Percentiles rank a stretch among this genome's conserved stretches.
Conservation (phyloP, 441 rosid genomes). For the Pelargonium citronellum region DNA sequence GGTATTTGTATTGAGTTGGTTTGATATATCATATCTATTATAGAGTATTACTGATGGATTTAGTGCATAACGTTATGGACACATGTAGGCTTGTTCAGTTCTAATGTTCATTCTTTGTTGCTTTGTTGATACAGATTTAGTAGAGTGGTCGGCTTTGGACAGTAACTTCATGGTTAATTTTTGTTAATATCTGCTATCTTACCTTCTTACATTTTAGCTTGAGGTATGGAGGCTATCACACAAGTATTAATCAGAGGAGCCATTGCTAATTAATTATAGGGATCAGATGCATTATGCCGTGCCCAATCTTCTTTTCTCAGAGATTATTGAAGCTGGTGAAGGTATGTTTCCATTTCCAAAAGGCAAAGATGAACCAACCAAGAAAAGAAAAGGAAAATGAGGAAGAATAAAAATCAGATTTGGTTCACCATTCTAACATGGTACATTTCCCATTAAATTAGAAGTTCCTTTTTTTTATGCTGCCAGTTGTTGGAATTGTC, state of each 20-base stretch:
- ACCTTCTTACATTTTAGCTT: slow-evolving; percentile 31
- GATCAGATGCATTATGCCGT: slow-evolving; percentile 22
- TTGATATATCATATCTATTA: slow-evolving; percentile 14
- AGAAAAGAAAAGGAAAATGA: slow-evolving; percentile 1
- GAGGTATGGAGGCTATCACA: slow-evolving; percentile 32
- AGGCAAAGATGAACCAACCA: background rate
- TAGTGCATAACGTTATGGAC: slow-evolving; percentile 18
- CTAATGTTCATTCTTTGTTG: slow-evolving; percentile 32
- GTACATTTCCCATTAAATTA: background rate
- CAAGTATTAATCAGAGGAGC: slow-evolving; percentile 26
- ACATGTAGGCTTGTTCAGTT: slow-evolving; percentile 15
- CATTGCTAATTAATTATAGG: slow-evolving; percentile 27
- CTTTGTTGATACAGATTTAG: slow-evolving; percentile 41
- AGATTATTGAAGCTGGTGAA: slow-evolving; percentile 29
- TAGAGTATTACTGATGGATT: slow-evolving; percentile 11
- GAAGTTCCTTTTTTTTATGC: background rate
- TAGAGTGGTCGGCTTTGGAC: slow-evolving; percentile 28
- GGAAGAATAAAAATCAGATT: background rate
- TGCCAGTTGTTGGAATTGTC: background rate
- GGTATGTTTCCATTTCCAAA: slow-evolving; percentile 37
- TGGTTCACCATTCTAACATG: background rate
- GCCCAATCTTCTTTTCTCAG: slow-evolving; percentile 18
- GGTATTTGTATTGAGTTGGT: slow-evolving; percentile 27
- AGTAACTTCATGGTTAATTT: slow-evolving; percentile 29
- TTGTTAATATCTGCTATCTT: slow-evolving; percentile 27